Conservation (phyloP, 202 grass and related monocot species). For the Eragrostis tef region DNA sequence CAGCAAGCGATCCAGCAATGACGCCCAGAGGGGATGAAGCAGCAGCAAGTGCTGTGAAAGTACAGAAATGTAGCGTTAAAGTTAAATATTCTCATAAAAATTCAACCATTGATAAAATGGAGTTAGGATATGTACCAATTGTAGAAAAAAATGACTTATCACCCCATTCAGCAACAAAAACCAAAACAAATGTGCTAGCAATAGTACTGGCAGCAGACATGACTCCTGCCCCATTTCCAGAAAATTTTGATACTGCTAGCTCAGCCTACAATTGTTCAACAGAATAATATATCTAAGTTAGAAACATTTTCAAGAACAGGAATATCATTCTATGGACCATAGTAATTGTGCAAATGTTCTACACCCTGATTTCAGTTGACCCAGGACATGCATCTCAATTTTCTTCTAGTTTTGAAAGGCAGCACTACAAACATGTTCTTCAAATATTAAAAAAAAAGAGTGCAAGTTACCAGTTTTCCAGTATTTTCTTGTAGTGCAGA, state of each 20-base stretch:
- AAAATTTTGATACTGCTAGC: slow-evolving; percentile 93
- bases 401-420: neutral
- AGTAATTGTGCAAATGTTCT: neutral
- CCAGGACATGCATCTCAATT: neutral
- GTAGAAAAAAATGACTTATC: slow-evolving; percentile 99
- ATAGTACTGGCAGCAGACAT: slow-evolving; percentile 79
- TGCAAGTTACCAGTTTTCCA: neutral
- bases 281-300: slow-evolving; percentile 37
- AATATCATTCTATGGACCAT: neutral
- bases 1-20: slow-evolving; percentile 83
- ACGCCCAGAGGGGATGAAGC: slow-evolving; percentile 96
- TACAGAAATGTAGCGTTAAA: slow-evolving; percentile 31
- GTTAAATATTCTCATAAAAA: slow-evolving; percentile 21
- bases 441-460: neutral
- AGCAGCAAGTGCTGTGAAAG: slow-evolving; percentile 77
- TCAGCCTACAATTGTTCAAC: slow-evolving; percentile 72
- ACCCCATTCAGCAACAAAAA: slow-evolving; percentile 99
- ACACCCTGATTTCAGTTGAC: neutral
- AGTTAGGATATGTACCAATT: slow-evolving; percentile 60
- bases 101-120: neutral
- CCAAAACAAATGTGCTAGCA: slow-evolving; percentile 91
- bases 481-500: neutral
- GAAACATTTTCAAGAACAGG: slow-evolving; percentile 14
- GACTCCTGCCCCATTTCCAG: slow-evolving; percentile 88
- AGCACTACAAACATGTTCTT: neutral